Percentiles rank a stretch among this genome's conserved stretches.
These are phyloP conservation scores for Sugiyamaella grinbergsii DNA, from an alignment of 1,139 yeast genomes.

Conservation along the genomic window DNA sequence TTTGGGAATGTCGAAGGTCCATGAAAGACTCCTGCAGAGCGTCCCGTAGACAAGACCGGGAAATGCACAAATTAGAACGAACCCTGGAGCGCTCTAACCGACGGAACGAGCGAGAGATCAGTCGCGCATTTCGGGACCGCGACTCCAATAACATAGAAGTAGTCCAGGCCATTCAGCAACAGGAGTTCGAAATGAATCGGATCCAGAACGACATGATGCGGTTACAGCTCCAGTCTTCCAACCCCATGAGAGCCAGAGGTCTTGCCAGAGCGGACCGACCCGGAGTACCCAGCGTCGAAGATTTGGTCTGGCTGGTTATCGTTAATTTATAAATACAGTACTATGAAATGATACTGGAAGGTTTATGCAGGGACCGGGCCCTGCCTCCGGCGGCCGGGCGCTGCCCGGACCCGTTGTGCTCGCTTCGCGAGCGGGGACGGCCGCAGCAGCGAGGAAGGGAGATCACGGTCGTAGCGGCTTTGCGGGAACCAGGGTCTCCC, in stretches of 20 bases:
- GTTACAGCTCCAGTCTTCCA: neutral
- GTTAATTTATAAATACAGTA: neutral
- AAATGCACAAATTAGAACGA: conserved; percentile 8
- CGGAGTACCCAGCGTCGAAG: neutral
- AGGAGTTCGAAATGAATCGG: conserved; percentile 3
- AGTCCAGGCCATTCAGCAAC: conserved; percentile 3
- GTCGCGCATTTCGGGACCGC: neutral
- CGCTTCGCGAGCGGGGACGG: too few species aligned
- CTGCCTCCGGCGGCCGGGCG: too few species aligned
- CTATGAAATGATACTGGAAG: neutral
- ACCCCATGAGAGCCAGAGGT: neutral
- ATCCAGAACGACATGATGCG: conserved; percentile 12
- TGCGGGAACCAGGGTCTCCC: too few species aligned
- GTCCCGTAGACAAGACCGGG: neutral
- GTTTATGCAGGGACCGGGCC: neutral
- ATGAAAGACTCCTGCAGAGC: neutral
- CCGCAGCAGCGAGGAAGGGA: too few species aligned
- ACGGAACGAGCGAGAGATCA: conserved; percentile 3
- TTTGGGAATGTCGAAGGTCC: neutral
- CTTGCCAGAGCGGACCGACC: neutral
- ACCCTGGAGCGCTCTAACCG: conserved; percentile 1
- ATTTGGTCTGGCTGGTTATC: neutral
- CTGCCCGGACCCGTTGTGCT: too few species aligned
- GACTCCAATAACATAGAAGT: conserved; percentile 2
- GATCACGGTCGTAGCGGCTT: too few species aligned